These are phyloP conservation scores for Schizochytrium sp. DNA, from an alignment of 108 stramenopile genomes.

Conservation along the genomic window DNA sequence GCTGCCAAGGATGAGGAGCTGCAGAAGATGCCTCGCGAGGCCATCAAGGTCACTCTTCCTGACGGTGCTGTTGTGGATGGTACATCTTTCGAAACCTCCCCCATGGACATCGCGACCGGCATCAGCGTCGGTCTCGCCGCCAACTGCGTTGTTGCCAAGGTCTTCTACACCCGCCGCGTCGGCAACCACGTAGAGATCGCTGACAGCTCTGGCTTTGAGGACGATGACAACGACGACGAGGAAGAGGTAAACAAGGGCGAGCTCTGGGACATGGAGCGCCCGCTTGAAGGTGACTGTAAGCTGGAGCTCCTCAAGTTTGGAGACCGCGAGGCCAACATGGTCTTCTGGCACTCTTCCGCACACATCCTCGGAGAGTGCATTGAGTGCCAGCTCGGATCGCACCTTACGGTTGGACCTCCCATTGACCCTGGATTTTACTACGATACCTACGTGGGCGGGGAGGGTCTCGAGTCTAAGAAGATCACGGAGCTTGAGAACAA, in stretches of 20 bases:
- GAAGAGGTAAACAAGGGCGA: slow-evolving; percentile 70
- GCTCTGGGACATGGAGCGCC: slow-evolving; percentile 96
- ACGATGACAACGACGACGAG: slow-evolving; percentile 76
- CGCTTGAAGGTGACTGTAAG: slow-evolving; percentile 86
- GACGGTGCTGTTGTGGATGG: slow-evolving; percentile 86
- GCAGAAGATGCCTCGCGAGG: slow-evolving; percentile 77
- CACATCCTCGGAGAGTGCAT: slow-evolving; percentile 97
- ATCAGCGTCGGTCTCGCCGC: slow-evolving; percentile 93
- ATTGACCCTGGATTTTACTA: slow-evolving; percentile 96
- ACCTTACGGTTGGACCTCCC: slow-evolving; percentile 96
- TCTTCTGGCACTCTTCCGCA: slow-evolving; percentile 98
- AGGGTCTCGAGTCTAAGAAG: slow-evolving; percentile 78
- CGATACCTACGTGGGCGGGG: slow-evolving; percentile 97
- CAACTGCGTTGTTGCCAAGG: slow-evolving; percentile 82
- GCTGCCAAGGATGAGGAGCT: slow-evolving; percentile 61
- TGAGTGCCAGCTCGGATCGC: slow-evolving; percentile 91
- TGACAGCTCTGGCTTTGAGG: slow-evolving; percentile 82
- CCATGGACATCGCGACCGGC: slow-evolving; percentile 89
- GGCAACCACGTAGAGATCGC: slow-evolving; percentile 83
- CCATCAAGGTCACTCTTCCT: slow-evolving; percentile 92
- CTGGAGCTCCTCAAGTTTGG: slow-evolving; percentile 92
- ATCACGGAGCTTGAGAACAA: slow-evolving; percentile 80
- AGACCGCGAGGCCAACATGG: slow-evolving; percentile 86
- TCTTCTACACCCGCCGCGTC: slow-evolving; percentile 52
- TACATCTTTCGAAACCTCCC: slow-evolving; percentile 83